phyloP scores from a whole-genome alignment of 306 rosid genomes.

The Boehmeria nivea region DNA sequence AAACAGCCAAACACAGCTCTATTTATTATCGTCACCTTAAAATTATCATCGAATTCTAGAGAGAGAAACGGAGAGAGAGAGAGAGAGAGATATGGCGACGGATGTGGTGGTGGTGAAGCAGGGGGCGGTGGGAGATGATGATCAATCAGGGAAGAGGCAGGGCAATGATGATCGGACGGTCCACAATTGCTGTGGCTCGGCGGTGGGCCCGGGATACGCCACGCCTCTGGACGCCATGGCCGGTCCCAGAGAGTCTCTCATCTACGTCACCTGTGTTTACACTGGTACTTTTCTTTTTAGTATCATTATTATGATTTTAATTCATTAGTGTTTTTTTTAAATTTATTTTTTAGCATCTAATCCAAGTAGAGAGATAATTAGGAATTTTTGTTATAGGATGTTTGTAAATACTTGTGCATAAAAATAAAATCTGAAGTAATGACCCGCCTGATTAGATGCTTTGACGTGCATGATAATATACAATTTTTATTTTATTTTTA shows the following conservation, averaged over 20 bases:
- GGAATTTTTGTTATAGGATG: no score
- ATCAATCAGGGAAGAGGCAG: constrained; percentile 22
- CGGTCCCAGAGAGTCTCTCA: constrained; percentile 72
- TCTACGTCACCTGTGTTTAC: constrained; percentile 75
- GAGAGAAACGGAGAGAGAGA: constrained; percentile 12
- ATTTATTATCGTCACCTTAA: no score
- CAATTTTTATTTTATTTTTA: no score
- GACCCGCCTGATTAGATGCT: no score
- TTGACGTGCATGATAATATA: no score
- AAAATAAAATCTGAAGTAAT: no score
- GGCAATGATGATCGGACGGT: not conserved
- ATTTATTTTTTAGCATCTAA: no score
- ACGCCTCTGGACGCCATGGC: constrained; percentile 73
- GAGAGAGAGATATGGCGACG: constrained; percentile 30
- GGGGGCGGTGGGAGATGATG: not conserved
- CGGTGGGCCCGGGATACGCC: constrained; percentile 78
- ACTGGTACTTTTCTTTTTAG: constrained; percentile 55
- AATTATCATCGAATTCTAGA: not conserved
- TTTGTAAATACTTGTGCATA: no score
- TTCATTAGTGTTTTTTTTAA: no score
- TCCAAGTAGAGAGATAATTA: no score
- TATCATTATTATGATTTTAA: no score
- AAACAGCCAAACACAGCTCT: no score
- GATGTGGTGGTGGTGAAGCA: constrained; percentile 14
- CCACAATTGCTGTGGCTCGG: constrained; percentile 38